Base-by-base conservation (phyloP, 371 early-diverging fungal species). In the Lichtheimia ramosa region DNA sequence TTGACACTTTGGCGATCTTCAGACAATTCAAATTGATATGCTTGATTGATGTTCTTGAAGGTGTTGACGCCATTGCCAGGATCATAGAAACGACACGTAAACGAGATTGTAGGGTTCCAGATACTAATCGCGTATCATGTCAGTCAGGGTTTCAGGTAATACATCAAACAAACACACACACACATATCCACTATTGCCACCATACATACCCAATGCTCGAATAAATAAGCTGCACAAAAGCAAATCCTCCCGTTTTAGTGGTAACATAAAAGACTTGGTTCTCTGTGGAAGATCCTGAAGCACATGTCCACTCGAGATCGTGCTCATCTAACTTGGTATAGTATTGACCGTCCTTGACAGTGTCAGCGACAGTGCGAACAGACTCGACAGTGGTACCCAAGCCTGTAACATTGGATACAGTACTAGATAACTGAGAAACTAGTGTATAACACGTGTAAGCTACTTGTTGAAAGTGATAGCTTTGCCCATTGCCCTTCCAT, bases 231-330 rank as follows among this genome's bases (percentile, higher is more conserved):
- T 95, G 92, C 34, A 90, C 81, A 73, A 94, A 89, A 7, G 84
- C 85, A 71, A 91, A 87, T 51, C 82, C 79, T 10, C 95, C 95
- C 18, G 83, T 73, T 51, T 91, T 81, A 10, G 88, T 84, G 42
- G 88, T 85, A 48, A 92, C 69, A 71, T 96, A 95, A 64, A 93
- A 87, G 8, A 94, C 91, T 71, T 94, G 93, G 54, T 89, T 92
- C 77, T 95, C 96, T 6, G 95, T 94, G 13, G 92, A 89, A 20
- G 87, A 86, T 54, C 90, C 89, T 58, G 81, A 73, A 34, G 89
- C 84, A 41, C 82, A 73, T 13, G 84, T 82, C 92, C 92, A 91
- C 18, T 86, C 83, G 48, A 89, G 80, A 73, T 92, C 92, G 57
- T 85, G 66, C 40, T 76, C 77, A 43, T 74, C 71, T 42, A 87